A percentile compares a stretch with the other conserved stretches of the same genome.
phyloP scores from a whole-genome alignment of 2,329 filamentous ascomycete genomes.

The Chlorencoelia australis region DNA sequence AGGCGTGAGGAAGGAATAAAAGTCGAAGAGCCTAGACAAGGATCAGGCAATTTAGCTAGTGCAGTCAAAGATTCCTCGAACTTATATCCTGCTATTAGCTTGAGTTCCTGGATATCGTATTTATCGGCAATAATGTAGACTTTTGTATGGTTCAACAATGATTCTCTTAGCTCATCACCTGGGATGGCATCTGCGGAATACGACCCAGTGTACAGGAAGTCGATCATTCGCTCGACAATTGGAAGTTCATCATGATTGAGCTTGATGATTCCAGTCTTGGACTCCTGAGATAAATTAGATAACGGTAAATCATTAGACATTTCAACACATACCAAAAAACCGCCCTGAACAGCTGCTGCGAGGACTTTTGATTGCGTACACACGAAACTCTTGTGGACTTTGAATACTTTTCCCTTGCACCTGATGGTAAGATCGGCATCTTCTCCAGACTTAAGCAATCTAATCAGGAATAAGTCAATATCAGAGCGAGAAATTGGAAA shows the following conservation, averaged over 20 bases:
- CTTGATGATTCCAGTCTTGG: neutral
- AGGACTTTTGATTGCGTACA: conserved; percentile 14
- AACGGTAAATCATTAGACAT: too few species aligned
- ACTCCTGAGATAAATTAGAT: conserved; percentile 6
- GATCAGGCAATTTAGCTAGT: too few species aligned
- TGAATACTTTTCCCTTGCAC: conserved; percentile 10
- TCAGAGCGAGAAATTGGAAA: too few species aligned
- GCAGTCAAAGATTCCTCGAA: neutral
- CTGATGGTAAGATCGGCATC: conserved; percentile 15
- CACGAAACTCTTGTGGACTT: conserved; percentile 15
- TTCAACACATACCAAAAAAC: conserved; percentile 11
- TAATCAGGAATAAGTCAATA: too few species aligned
- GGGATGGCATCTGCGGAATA: neutral
- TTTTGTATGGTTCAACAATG: conserved; percentile 3
- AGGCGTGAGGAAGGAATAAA: too few species aligned
- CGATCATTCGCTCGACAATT: conserved; percentile 6
- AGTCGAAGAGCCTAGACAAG: too few species aligned
- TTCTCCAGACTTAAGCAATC: too few species aligned
- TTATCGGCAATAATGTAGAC: conserved; percentile 10
- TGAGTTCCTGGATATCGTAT: conserved; percentile 3
- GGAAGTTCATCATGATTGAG: conserved; percentile 6
- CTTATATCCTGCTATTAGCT: neutral
- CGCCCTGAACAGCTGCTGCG: conserved; percentile 9
- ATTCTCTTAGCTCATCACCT: neutral
- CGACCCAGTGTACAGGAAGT: conserved; percentile 47